Conservation (phyloP, 1,139 yeast genomes). For the Diutina rugosa region DNA sequence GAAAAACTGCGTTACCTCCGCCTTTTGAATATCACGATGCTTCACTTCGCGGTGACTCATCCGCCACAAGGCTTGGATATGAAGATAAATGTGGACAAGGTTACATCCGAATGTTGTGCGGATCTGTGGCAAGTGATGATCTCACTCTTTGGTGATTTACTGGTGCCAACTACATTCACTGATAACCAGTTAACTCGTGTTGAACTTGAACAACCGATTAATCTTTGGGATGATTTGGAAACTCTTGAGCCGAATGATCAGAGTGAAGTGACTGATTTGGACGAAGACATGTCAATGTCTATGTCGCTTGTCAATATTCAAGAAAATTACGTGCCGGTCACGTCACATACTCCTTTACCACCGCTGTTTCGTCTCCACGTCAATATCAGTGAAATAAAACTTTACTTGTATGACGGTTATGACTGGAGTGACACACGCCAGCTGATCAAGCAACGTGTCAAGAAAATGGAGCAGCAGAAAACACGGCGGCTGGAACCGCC, state of each 20-base stretch:
- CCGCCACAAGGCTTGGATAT: background rate
- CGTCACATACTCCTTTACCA: background rate
- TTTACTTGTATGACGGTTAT: constrained; percentile 77
- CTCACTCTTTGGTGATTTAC: background rate
- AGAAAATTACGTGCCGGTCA: constrained; percentile 1
- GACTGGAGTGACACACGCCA: constrained; percentile 80
- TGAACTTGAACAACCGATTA: background rate
- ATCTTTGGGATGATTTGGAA: background rate
- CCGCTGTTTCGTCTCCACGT: constrained; percentile 20
- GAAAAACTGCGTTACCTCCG: background rate
- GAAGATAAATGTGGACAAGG: background rate
- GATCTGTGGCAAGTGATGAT: background rate
- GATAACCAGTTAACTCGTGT: background rate
- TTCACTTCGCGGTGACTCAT: background rate
- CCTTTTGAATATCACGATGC: background rate
- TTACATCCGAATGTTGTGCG: background rate
- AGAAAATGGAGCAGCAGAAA: constrained; percentile 41
- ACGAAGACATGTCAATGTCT: background rate
- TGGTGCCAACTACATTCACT: background rate
- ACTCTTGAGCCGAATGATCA: background rate
- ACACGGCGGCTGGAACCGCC: constrained; percentile 3
- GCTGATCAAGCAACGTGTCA: constrained; percentile 51
- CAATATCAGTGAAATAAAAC: constrained; percentile 23
- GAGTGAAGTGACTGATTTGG: background rate
- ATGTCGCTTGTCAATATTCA: background rate